phyloP scores from a whole-genome alignment of 768 basidiomycete species.

The Psilocybe cyanescens region DNA sequence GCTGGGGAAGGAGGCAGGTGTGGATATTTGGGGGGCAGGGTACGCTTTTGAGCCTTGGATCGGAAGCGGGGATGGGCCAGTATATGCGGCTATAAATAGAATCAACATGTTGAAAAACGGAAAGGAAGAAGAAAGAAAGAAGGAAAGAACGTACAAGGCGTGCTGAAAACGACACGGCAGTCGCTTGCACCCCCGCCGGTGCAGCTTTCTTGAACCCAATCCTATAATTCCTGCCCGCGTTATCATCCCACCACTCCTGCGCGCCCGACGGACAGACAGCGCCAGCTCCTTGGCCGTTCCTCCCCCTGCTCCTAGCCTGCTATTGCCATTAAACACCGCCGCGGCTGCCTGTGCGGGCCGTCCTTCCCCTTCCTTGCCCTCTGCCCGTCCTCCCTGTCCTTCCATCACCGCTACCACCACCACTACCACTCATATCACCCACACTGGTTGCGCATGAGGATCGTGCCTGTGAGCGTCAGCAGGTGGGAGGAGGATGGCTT shows the following conservation, averaged over 20 bases:
- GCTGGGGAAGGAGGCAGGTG: constrained; percentile 18
- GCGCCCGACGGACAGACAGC: too few relatives aligned
- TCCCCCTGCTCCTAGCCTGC: too few relatives aligned
- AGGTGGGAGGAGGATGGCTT: constrained; percentile 8
- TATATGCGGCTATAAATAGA: constrained; percentile 10
- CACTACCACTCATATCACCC: too few relatives aligned
- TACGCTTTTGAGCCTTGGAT: constrained; percentile 5
- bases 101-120: background rate
- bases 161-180: constrained; percentile 25
- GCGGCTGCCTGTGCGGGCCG: too few relatives aligned
- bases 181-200: too few relatives aligned
- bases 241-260: constrained; percentile 96
- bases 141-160: constrained; percentile 33
- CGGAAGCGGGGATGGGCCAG: background rate
- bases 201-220: constrained; percentile 54
- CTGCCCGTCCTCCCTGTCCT: too few relatives aligned
- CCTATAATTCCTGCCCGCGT: constrained; percentile 75
- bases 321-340: too few relatives aligned
- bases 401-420: too few relatives aligned
- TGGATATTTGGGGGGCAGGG: constrained; percentile 20
- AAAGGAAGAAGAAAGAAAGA: constrained; percentile 9
- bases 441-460: constrained; percentile 79
- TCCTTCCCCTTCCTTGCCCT: too few relatives aligned
- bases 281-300: constrained; percentile 25
- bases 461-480: constrained; percentile 64